phyloP scores from a whole-genome alignment of 176 grass and related monocot genomes.

The Carex pumila region DNA sequence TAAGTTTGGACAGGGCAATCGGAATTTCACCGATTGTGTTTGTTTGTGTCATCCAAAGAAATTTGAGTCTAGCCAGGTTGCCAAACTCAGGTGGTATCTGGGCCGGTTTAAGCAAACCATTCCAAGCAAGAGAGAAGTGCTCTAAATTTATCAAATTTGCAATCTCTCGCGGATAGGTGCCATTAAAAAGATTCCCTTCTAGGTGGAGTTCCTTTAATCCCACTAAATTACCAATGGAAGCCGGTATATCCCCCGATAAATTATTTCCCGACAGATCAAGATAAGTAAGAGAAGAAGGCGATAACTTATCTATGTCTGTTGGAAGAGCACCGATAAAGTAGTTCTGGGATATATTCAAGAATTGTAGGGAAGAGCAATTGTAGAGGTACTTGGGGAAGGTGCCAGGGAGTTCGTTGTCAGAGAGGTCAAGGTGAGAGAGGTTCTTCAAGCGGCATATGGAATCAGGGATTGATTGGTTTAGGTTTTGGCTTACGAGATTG shows the following conservation, averaged over 20 bases:
- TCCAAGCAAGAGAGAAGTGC: constrained; percentile 25
- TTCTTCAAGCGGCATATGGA: constrained; percentile 38
- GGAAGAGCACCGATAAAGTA: constrained; percentile 30
- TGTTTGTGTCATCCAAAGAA: constrained; percentile 22
- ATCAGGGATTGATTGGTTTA: constrained; percentile 17
- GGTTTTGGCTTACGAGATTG: background rate
- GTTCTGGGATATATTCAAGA: constrained; percentile 45
- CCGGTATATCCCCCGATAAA: constrained; percentile 36
- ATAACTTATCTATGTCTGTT: constrained; percentile 1
- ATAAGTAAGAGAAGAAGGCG: constrained; percentile 28
- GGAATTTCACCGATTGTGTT: constrained; percentile 31
- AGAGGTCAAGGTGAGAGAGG: constrained; percentile 24
- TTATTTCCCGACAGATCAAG: constrained; percentile 31
- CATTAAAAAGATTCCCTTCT: constrained; percentile 33
- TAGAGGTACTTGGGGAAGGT: constrained; percentile 34
- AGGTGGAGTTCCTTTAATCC: constrained; percentile 19
- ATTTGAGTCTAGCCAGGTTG: constrained; percentile 22
- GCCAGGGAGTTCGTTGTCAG: constrained; percentile 29
- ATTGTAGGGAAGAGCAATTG: constrained; percentile 24
- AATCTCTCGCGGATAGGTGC: constrained; percentile 33
- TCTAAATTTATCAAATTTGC: constrained; percentile 17
- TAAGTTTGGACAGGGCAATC: background rate
- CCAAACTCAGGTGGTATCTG: constrained; percentile 26
- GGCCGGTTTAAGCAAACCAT: constrained; percentile 13
- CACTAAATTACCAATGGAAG: constrained; percentile 13